Percentiles rank a stretch among this genome's conserved stretches.
Evolutionary conservation across 192 early-diverging fungal species (phyloP).

Genomic region (Coemansia sp.): DNA sequence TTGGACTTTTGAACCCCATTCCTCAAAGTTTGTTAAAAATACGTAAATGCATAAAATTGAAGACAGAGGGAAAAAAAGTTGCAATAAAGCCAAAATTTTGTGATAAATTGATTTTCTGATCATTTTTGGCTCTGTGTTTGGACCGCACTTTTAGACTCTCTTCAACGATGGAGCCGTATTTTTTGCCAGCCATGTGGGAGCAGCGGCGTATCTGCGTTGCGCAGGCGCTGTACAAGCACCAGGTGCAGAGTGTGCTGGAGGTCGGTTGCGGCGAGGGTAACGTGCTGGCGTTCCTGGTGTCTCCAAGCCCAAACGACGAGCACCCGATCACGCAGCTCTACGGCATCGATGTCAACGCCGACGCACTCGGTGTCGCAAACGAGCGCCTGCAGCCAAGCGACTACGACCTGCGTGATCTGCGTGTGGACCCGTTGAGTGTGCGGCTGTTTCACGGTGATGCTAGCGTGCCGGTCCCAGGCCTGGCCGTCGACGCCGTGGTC

Average conservation of each 20-base stretch:
- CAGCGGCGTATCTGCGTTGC: constrained; percentile 71
- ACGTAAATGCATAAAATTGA: background rate
- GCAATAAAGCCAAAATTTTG: background rate
- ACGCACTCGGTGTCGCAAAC: constrained; percentile 44
- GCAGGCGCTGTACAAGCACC: constrained; percentile 51
- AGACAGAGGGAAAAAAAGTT: background rate
- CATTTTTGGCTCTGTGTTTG: background rate
- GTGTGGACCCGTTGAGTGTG: constrained; percentile 60
- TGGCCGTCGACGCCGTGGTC: constrained; percentile 64
- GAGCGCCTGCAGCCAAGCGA: constrained; percentile 59
- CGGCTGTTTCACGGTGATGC: constrained; percentile 66
- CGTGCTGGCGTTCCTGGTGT: constrained; percentile 63
- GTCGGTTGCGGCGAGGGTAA: constrained; percentile 85
- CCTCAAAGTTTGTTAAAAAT: too few relatives aligned
- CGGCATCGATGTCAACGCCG: constrained; percentile 69
- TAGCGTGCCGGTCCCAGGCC: constrained; percentile 4
- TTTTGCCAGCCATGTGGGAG: constrained; percentile 75
- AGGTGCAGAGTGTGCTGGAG: constrained; percentile 67
- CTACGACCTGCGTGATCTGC: constrained; percentile 57
- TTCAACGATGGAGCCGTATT: constrained; percentile 27
- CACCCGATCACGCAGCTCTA: constrained; percentile 56
- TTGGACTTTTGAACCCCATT: constrained; percentile 51
- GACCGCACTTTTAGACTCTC: background rate
- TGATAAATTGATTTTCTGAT: background rate
- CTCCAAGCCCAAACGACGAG: constrained; percentile 50